A percentile compares a stretch with the other conserved stretches of the same genome.
These are phyloP conservation scores for Vicia villosa DNA, from an alignment of 306 rosid genomes.

Conservation along the genomic window DNA sequence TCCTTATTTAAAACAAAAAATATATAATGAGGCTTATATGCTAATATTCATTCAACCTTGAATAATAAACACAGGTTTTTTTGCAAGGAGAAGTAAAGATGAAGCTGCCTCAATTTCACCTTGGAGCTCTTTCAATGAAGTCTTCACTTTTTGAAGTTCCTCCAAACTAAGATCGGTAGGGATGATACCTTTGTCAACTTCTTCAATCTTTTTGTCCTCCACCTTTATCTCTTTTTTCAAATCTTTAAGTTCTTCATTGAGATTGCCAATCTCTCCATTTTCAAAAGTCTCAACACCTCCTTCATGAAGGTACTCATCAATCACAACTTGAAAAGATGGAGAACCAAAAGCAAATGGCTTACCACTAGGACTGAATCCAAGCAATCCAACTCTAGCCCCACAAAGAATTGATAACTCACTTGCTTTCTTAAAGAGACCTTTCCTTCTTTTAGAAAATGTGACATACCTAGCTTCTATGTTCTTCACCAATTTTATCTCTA, in stretches of 20 bases:
- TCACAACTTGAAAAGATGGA: not conserved
- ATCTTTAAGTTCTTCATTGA: not conserved
- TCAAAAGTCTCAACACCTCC: not conserved
- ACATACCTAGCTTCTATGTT: not conserved
- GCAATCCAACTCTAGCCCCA: not conserved
- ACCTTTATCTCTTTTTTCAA: not conserved
- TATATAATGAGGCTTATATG: not conserved
- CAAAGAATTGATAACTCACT: not conserved
- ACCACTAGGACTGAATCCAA: not conserved
- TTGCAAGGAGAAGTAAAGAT: conserved; percentile 11
- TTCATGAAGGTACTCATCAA: not conserved
- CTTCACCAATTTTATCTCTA: not conserved
- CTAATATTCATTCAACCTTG: not conserved
- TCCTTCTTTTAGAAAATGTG: not conserved
- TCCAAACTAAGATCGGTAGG: not conserved
- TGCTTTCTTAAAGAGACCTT: not conserved
- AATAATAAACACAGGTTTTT: not conserved
- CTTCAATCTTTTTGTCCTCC: not conserved
- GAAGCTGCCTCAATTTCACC: not conserved
- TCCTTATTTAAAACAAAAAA: not conserved
- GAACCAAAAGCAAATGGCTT: not conserved
- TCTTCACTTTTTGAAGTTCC: not conserved
- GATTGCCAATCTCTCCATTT: not conserved
- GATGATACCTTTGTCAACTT: not conserved
- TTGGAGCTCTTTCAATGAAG: not conserved